Evolutionary conservation across 306 rosid genomes (phyloP).

Genomic region (Malus domestica): DNA sequence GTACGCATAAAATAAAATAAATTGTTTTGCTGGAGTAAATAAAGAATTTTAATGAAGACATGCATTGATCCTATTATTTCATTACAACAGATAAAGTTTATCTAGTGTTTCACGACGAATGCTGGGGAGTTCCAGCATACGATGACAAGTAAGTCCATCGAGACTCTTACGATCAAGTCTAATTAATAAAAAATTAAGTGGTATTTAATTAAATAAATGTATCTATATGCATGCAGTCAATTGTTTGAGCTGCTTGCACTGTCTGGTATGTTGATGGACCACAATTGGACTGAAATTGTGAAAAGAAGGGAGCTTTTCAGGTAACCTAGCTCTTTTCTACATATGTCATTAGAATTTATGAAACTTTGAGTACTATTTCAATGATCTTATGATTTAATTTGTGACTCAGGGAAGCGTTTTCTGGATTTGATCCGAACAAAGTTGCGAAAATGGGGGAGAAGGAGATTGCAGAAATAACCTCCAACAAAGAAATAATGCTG

Average conservation of each 20-base stretch:
- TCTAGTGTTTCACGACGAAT: slow-evolving; percentile 87
- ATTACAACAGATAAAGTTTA: slow-evolving; percentile 57
- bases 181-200: neutral
- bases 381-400: neutral
- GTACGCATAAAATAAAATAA: neutral
- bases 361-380: neutral
- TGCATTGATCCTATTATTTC: neutral
- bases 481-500: slow-evolving; percentile 60
- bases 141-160: slow-evolving; percentile 57
- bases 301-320: slow-evolving; percentile 75
- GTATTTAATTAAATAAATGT: neutral
- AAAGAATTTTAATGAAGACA: neutral
- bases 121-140: slow-evolving; percentile 98
- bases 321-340: slow-evolving; percentile 21
- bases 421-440: slow-evolving; percentile 58
- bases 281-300: slow-evolving; percentile 95
- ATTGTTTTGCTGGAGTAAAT: neutral
- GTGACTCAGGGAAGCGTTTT: slow-evolving; percentile 57
- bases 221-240: slow-evolving; percentile 39
- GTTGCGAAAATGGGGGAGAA: slow-evolving; percentile 91
- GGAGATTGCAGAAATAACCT: slow-evolving; percentile 61
- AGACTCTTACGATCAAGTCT: neutral
- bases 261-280: slow-evolving; percentile 93
- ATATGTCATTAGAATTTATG: neutral
- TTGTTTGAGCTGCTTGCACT: slow-evolving; percentile 93